Evolutionary conservation across 306 rosid species (phyloP).

Genomic region (Chamaecrista fasciculata): DNA sequence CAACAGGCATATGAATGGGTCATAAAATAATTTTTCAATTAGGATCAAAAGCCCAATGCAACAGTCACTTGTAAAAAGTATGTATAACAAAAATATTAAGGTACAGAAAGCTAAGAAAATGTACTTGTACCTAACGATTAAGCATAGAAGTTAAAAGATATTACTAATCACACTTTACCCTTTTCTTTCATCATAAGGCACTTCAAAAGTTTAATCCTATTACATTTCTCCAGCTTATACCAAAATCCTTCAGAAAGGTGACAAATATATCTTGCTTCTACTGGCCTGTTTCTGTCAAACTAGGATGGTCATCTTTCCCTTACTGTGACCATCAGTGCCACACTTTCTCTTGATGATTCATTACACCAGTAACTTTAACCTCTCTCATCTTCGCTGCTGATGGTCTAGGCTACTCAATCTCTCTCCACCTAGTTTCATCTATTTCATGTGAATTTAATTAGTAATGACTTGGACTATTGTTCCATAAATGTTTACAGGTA

Average conservation of each 20-base stretch:
- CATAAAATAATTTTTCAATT: neutral
- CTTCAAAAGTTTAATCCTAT: neutral
- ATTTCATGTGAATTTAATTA: neutral
- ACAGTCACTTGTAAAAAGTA: neutral
- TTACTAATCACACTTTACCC: neutral
- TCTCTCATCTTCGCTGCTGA: neutral
- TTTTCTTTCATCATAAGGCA: neutral
- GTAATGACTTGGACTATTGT: neutral
- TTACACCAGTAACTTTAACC: neutral
- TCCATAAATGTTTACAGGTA: neutral
- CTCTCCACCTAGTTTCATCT: too few species aligned
- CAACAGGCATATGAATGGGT: too few species aligned
- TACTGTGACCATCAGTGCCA: neutral
- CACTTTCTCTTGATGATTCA: too few species aligned
- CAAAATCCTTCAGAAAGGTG: neutral
- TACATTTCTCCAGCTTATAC: neutral
- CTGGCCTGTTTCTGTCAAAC: too few species aligned
- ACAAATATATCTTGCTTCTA: neutral
- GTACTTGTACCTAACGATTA: neutral
- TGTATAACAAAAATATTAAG: too few species aligned
- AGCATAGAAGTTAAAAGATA: neutral
- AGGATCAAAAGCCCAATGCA: neutral
- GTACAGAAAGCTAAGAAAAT: too few species aligned
- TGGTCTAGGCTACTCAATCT: neutral
- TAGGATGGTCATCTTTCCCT: neutral